Conservation (phyloP, 768 basidiomycete species). For the Gloeopeniophorella convolvens region DNA sequence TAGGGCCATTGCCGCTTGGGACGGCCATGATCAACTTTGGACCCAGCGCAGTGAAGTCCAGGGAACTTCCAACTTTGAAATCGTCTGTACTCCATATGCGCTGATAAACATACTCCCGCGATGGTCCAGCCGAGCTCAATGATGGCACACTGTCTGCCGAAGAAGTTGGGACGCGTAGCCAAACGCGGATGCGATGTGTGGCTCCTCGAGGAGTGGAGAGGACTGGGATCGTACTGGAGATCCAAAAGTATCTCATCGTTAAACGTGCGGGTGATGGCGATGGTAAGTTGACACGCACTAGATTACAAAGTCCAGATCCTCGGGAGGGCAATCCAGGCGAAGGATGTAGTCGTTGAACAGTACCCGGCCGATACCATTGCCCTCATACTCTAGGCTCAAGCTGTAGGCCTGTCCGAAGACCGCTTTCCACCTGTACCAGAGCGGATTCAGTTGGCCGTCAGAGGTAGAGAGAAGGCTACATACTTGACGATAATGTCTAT, state of each 20-base stretch:
- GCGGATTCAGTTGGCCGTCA: not conserved
- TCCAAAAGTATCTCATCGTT: too few relatives aligned
- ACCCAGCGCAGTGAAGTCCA: constrained; percentile 48
- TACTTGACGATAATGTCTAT: constrained; percentile 53
- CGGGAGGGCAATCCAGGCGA: constrained; percentile 48
- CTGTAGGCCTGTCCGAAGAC: constrained; percentile 40
- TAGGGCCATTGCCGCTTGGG: constrained; percentile 5
- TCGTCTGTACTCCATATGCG: constrained; percentile 59
- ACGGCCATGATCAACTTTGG: constrained; percentile 47
- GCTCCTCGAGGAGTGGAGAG: constrained; percentile 48
- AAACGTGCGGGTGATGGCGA: not conserved
- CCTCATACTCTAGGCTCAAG: constrained; percentile 60
- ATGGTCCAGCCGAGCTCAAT: constrained; percentile 11
- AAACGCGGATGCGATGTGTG: constrained; percentile 57
- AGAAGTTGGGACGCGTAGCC: constrained; percentile 46
- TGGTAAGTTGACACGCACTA: constrained; percentile 38
- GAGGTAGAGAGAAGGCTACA: constrained; percentile 3
- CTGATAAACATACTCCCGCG: constrained; percentile 47
- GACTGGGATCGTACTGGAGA: constrained; percentile 45
- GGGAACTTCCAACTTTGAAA: constrained; percentile 52
- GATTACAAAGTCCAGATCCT: constrained; percentile 48
- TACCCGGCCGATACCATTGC: constrained; percentile 49
- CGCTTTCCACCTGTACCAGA: constrained; percentile 40
- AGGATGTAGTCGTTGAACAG: constrained; percentile 50
- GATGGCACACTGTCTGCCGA: constrained; percentile 27